Conservation (phyloP, 2,329 filamentous ascomycete species). For the Ascocoryne sarcoides region DNA sequence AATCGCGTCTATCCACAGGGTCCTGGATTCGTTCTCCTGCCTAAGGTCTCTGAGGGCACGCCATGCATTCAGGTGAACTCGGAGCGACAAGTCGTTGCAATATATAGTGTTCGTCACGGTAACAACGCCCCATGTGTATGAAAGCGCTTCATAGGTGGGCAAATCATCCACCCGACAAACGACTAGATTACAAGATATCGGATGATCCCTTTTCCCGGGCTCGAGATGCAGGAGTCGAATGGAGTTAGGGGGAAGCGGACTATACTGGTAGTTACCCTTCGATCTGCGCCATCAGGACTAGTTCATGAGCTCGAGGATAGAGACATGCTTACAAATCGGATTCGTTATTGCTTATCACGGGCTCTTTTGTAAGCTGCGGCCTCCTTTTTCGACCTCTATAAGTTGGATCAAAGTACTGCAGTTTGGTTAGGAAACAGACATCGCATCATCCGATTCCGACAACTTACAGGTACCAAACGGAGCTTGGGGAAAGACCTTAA, state of each 20-base stretch:
- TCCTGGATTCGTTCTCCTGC: background rate
- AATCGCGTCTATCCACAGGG: background rate
- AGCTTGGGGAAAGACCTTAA: background rate
- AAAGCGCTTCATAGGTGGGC: slow-evolving; percentile 1
- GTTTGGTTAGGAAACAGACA: background rate
- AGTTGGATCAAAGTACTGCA: background rate
- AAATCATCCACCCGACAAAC: background rate
- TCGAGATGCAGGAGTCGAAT: slow-evolving; percentile 1
- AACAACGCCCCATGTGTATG: slow-evolving; percentile 1
- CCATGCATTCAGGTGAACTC: background rate
- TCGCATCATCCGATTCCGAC: background rate
- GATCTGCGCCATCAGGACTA: background rate
- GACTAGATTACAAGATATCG: background rate
- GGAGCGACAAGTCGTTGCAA: background rate
- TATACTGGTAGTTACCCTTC: background rate
- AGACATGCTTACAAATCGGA: background rate
- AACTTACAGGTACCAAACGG: background rate
- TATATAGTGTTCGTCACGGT: background rate
- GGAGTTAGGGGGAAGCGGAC: background rate
- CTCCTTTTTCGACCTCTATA: background rate
- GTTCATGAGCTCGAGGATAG: background rate
- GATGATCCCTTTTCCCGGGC: background rate
- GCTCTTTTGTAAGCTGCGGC: background rate
- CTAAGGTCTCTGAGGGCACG: background rate
- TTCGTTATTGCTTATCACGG: background rate